These are phyloP conservation scores for Entrophospora sp. DNA, from an alignment of 192 early-diverging fungal species.

Conservation along the genomic window DNA sequence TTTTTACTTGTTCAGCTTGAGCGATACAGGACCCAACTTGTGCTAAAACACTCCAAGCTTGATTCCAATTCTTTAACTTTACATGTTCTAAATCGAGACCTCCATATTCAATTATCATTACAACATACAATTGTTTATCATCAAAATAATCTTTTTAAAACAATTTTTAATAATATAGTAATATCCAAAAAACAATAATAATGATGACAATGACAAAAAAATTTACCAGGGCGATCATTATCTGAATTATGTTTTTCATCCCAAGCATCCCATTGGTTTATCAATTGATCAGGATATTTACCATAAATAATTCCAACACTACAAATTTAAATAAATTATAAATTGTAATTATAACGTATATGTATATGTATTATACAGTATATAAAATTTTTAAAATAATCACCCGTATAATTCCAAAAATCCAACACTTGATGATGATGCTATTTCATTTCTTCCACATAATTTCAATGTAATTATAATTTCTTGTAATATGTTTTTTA, in stretches of 20 bases:
- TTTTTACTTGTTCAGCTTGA: slow-evolving; percentile 40
- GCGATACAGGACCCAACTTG: slow-evolving; percentile 58
- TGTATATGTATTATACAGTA: too few relatives aligned
- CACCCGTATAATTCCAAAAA: slow-evolving; percentile 35
- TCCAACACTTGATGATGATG: slow-evolving; percentile 26
- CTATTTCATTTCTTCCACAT: slow-evolving; percentile 37
- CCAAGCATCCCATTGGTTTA: slow-evolving; percentile 70
- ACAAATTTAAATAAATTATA: slow-evolving; percentile 39
- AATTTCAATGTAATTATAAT: slow-evolving; percentile 48
- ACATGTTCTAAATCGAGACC: slow-evolving; percentile 64
- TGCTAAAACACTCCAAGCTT: slow-evolving; percentile 54
- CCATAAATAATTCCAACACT: slow-evolving; percentile 63
- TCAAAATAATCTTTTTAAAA: slow-evolving; percentile 46
- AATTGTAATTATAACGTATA: too few relatives aligned
- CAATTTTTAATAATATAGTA: neutral
- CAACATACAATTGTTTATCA: slow-evolving; percentile 59
- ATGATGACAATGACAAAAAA: neutral
- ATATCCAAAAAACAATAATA: neutral
- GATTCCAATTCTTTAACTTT: slow-evolving; percentile 45
- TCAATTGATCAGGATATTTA: slow-evolving; percentile 50
- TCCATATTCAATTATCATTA: slow-evolving; percentile 64
- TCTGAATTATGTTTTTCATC: slow-evolving; percentile 51
- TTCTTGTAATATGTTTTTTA: slow-evolving; percentile 55
- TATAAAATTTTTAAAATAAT: neutral
- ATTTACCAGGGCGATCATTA: slow-evolving; percentile 56